phyloP scores from a whole-genome alignment of 208 protist species.

The Leptomonas pyrrhocoris region DNA sequence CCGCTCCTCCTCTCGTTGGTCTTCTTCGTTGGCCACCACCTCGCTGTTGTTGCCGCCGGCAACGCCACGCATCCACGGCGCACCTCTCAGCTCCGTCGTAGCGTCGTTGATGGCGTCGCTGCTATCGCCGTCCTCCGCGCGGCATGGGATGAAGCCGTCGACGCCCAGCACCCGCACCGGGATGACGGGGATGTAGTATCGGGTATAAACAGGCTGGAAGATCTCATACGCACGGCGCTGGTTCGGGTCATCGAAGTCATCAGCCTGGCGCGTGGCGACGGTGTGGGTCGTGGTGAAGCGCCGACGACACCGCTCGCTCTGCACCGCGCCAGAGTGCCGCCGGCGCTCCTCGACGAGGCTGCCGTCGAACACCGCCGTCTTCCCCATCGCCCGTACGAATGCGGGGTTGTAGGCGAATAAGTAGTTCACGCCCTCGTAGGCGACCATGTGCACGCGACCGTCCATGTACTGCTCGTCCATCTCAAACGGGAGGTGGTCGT shows the following conservation, averaged over 20 bases:
- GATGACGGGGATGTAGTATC: conserved; percentile 44
- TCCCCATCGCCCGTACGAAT: conserved; percentile 18
- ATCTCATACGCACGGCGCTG: conserved; percentile 27
- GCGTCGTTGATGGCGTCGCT: not conserved
- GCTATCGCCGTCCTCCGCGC: not conserved
- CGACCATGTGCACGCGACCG: conserved; percentile 56
- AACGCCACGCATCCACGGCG: conserved; percentile 50
- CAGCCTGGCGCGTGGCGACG: conserved; percentile 13
- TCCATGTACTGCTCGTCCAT: conserved; percentile 39
- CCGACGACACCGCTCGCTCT: not conserved
- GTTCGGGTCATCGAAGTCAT: conserved; percentile 19
- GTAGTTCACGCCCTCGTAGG: conserved; percentile 54
- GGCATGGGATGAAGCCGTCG: conserved; percentile 35
- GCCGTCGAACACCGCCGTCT: conserved; percentile 20
- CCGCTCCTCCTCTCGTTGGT: conserved; percentile 23
- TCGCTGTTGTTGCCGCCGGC: not conserved
- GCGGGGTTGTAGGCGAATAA: conserved; percentile 48
- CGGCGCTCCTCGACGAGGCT: conserved; percentile 9
- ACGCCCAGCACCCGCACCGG: conserved; percentile 50
- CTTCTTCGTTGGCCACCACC: conserved; percentile 20
- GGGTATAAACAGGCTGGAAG: conserved; percentile 31
- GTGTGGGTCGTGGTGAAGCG: conserved; percentile 19
- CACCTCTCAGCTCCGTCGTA: conserved; percentile 20
- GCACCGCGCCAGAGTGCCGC: not conserved
- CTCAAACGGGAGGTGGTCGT: conserved; percentile 27